phyloP scores from a whole-genome alignment of 176 grass and related monocot genomes.

The Triticum urartu region DNA sequence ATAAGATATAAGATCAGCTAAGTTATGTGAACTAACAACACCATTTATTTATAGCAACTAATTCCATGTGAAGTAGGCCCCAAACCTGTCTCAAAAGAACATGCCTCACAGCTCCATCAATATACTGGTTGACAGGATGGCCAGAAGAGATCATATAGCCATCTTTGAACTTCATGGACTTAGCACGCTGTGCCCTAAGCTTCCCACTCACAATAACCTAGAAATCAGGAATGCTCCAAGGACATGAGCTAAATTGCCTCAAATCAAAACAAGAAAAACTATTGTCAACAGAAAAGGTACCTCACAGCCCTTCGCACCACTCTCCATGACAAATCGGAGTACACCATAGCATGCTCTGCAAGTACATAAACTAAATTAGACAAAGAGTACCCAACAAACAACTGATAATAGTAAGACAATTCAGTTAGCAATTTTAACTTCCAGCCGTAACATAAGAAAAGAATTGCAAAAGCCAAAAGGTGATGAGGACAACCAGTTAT shows the following conservation, averaged over 20 bases:
- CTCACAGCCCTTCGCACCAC: slow-evolving; percentile 82
- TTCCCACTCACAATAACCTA: slow-evolving; percentile 86
- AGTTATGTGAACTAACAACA: background rate
- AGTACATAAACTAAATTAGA: background rate
- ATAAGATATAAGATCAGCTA: background rate
- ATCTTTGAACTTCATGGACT: slow-evolving; percentile 93
- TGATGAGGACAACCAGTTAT: slow-evolving; percentile 28
- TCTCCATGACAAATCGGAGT: slow-evolving; percentile 87
- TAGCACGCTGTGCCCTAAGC: slow-evolving; percentile 67
- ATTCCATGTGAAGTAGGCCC: background rate
- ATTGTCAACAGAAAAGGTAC: background rate
- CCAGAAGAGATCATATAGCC: slow-evolving; percentile 89
- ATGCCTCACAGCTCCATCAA: slow-evolving; percentile 73
- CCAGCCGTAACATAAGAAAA: background rate
- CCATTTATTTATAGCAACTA: background rate
- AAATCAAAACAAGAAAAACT: background rate
- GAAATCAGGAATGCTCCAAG: background rate
- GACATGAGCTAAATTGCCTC: background rate
- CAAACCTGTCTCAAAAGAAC: slow-evolving; percentile 79
- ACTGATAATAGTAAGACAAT: background rate
- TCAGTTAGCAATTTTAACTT: background rate
- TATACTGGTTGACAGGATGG: slow-evolving; percentile 68
- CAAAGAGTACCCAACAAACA: background rate
- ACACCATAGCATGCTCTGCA: slow-evolving; percentile 88
- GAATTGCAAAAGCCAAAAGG: background rate